Evolutionary conservation across 768 basidiomycete species (phyloP).

Genomic region (Lyophyllum semitale): DNA sequence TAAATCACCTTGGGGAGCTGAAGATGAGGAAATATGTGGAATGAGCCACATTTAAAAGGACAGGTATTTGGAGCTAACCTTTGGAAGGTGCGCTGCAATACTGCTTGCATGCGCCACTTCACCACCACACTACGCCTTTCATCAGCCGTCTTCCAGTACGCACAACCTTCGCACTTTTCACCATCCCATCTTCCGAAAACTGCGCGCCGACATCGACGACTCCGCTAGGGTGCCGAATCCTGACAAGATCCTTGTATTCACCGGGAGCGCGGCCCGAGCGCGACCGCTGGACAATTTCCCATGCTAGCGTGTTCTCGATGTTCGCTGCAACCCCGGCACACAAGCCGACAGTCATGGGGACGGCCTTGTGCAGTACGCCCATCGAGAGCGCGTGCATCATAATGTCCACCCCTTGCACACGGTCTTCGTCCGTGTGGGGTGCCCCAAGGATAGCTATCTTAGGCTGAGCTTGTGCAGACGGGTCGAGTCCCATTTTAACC

Average conservation of each 20-base stretch:
- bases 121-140: slow-evolving; percentile 73
- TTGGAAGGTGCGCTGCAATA: slow-evolving; percentile 1
- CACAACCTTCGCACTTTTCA: slow-evolving; percentile 62
- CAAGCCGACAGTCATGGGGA: slow-evolving; percentile 73
- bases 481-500: slow-evolving; percentile 62
- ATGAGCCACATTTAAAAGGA: neutral
- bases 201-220: slow-evolving; percentile 67
- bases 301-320: slow-evolving; percentile 54
- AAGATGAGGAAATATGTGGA: neutral
- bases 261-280: slow-evolving; percentile 14
- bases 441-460: slow-evolving; percentile 63
- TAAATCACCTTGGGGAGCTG: neutral
- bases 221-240: slow-evolving; percentile 68
- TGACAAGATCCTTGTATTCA: slow-evolving; percentile 32
- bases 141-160: slow-evolving; percentile 72
- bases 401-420: slow-evolving; percentile 44
- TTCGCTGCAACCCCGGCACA: slow-evolving; percentile 68
- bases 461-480: slow-evolving; percentile 63
- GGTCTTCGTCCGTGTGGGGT: slow-evolving; percentile 25
- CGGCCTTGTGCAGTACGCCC: slow-evolving; percentile 70
- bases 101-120: slow-evolving; percentile 7
- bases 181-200: slow-evolving; percentile 44
- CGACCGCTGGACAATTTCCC: slow-evolving; percentile 43
- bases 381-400: slow-evolving; percentile 65
- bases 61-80: neutral